These are phyloP conservation scores for Colletotrichum liriopes DNA, from an alignment of 2,329 filamentous ascomycete genomes.

Conservation along the genomic window DNA sequence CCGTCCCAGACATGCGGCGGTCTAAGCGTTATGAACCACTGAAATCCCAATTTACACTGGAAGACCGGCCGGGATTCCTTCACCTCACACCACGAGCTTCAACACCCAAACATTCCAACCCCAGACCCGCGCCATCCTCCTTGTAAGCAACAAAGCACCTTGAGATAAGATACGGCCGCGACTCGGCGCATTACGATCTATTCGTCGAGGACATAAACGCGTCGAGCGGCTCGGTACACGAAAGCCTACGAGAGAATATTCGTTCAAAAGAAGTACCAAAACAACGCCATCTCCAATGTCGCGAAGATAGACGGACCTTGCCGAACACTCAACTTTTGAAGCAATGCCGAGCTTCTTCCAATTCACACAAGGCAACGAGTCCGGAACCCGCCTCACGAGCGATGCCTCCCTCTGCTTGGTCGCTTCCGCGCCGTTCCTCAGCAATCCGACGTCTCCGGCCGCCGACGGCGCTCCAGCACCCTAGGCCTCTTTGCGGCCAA, in stretches of 20 bases:
- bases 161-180: not conserved
- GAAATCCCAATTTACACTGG: constrained; percentile 35
- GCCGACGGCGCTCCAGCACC: constrained; percentile 51
- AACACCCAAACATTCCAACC: constrained; percentile 26
- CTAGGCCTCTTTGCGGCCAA: constrained; percentile 47
- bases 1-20: constrained; percentile 32
- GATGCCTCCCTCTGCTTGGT: constrained; percentile 75
- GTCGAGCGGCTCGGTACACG: not conserved
- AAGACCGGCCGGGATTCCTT: constrained; percentile 31
- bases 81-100: constrained; percentile 25
- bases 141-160: constrained; percentile 14
- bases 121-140: constrained; percentile 17
- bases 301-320: constrained; percentile 23
- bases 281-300: constrained; percentile 31
- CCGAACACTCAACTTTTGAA: constrained; percentile 31
- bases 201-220: not conserved
- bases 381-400: constrained; percentile 64
- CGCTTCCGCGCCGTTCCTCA: constrained; percentile 76
- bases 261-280: constrained; percentile 23
- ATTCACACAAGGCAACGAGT: constrained; percentile 77
- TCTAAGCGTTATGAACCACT: constrained; percentile 34
- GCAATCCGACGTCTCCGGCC: constrained; percentile 49
- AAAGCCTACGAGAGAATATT: not conserved
- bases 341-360: constrained; percentile 77
- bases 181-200: not conserved